Evolutionary conservation across 768 basidiomycete genomes (phyloP).

Genomic region (Suillus discolor): DNA sequence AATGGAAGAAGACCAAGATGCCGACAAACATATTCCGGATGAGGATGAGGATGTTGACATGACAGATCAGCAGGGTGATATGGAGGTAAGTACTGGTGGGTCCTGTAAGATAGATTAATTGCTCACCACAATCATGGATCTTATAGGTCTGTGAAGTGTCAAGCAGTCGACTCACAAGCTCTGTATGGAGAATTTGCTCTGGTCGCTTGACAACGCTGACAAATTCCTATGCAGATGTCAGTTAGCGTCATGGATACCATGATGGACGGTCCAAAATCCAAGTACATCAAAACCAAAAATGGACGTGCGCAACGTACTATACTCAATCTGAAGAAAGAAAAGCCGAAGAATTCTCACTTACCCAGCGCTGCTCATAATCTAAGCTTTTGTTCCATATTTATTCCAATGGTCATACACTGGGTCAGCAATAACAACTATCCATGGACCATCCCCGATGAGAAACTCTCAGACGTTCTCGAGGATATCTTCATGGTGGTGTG

Average conservation of each 20-base stretch:
- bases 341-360: neutral
- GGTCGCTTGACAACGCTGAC: neutral
- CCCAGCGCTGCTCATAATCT: neutral
- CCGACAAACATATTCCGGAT: no score
- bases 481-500: neutral
- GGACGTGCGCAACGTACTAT: neutral
- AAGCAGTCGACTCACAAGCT: neutral
- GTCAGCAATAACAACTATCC: neutral
- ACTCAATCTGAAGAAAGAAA: slow-evolving; percentile 1
- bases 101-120: neutral
- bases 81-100: neutral
- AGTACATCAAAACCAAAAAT: neutral
- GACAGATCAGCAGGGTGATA: neutral
- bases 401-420: neutral
- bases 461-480: neutral
- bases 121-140: neutral
- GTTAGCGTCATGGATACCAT: neutral
- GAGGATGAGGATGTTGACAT: neutral
- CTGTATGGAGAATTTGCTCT: neutral
- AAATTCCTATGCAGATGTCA: neutral
- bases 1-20: neutral
- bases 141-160: neutral
- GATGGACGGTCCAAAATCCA: neutral
- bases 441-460: neutral
- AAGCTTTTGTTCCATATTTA: neutral